Percentiles rank a stretch among this genome's conserved stretches.
Conservation (phyloP, 495 filamentous ascomycete species). For the Podospora didyma region DNA sequence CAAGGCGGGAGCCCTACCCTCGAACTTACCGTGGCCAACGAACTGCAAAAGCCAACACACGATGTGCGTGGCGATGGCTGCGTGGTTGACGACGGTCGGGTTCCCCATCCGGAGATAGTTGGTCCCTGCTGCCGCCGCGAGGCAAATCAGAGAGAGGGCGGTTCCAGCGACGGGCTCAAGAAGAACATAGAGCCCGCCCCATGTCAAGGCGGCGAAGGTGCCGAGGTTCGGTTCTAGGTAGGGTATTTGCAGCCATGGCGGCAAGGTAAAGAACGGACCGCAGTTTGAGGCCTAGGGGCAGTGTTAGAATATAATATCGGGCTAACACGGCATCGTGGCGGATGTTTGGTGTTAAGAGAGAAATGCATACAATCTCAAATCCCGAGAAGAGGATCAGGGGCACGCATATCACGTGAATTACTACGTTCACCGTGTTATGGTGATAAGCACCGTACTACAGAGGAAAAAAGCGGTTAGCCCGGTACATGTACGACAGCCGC, state of each 20-base stretch:
- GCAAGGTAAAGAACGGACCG: constrained; percentile 66
- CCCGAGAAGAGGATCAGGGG: constrained; percentile 76
- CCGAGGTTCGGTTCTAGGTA: constrained; percentile 79
- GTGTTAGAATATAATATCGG: constrained; percentile 5
- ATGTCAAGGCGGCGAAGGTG: constrained; percentile 65
- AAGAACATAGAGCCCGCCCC: constrained; percentile 78
- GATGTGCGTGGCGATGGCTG: constrained; percentile 62
- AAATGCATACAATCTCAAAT: constrained; percentile 65
- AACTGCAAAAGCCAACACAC: constrained; percentile 87
- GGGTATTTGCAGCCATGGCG: constrained; percentile 62
- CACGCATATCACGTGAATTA: constrained; percentile 87
- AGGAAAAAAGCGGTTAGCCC: constrained; percentile 11
- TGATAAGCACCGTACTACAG: constrained; percentile 92
- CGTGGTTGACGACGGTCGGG: constrained; percentile 63
- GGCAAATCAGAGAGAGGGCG: constrained; percentile 65
- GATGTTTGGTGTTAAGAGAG: not conserved
- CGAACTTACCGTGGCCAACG: constrained; percentile 85
- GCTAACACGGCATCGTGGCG: too few species aligned
- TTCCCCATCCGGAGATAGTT: constrained; percentile 71
- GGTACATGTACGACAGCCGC: not conserved
- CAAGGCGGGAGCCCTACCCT: constrained; percentile 81
- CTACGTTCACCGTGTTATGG: constrained; percentile 80
- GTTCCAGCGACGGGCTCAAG: constrained; percentile 90
- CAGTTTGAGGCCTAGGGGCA: constrained; percentile 67
- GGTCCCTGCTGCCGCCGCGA: constrained; percentile 64